Evolutionary conservation across 805 yeast genomes (phyloP), one percentile per base, ranked within the genome.

Genomic region (Saccharomycopsis capsularis): DNA sequence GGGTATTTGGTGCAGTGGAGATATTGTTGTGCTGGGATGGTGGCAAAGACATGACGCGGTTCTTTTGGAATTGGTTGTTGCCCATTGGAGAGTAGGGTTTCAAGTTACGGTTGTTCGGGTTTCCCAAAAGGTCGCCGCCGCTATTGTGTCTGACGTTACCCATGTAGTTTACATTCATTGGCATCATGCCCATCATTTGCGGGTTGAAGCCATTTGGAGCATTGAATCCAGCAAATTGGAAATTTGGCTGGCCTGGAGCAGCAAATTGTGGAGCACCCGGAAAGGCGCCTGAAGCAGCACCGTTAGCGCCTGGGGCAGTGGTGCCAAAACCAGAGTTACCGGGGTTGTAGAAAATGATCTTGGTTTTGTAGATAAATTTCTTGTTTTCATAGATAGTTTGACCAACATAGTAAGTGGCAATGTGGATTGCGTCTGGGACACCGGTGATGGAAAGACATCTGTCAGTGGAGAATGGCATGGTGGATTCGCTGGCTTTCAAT

Each of bases 391-490:
- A 60, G 47, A 82, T 71, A 2, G 85, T 82, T 62, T 81, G 84
- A 1, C 85, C 80, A 48, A 85, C 73, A 60, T 82, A 83, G 63
- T 82, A 85, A 0, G 81, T 70, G 7, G 95, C 95, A 56, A 86
- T 85, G 60, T 85, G 95, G 38, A 88, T 76, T 1, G 95, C 89
- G 66, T 87, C 95, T 1, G 89, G 88, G 13, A 85, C 91, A 4
- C 95, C 95, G 3, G 74, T 69, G 5, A 87, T 74, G 22, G 79
- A 71, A 42, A 88, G 67, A 19, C 84, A 70, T 51, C 95, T 72
- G 62, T 88, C 96, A 15, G 89, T 85, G 0, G 91, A 82, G 52
- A 75, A 76, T 1, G 93, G 85, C 55, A 88, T 66, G 15, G 81
- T 76, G 41, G 78, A 76, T 38, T 82, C 87, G 22, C 82, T 85